Evolutionary conservation across 1,139 yeast species (phyloP).

Genomic region (Yamadazyma friedrichii): DNA sequence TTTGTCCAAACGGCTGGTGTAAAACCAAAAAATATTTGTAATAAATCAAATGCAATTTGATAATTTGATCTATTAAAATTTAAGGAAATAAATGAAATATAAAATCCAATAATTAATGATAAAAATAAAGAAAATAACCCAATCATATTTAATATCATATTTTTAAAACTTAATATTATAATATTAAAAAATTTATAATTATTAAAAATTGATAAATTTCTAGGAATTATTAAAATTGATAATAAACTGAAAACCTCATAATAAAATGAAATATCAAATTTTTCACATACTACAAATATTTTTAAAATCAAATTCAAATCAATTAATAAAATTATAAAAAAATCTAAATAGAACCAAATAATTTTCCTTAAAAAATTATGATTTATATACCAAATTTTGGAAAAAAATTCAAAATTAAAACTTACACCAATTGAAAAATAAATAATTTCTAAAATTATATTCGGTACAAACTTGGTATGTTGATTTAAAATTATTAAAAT

Average conservation of each 20-base stretch:
- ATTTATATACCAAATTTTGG: constrained; percentile 45
- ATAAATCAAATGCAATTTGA: constrained; percentile 54
- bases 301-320: constrained; percentile 30
- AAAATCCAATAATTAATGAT: constrained; percentile 57
- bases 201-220: constrained; percentile 54
- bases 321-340: constrained; percentile 30
- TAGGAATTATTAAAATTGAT: constrained; percentile 54
- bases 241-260: constrained; percentile 42
- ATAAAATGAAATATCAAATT: constrained; percentile 17
- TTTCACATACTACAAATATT: constrained; percentile 14
- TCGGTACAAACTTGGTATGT: constrained; percentile 15
- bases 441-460: constrained; percentile 18
- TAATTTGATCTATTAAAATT: constrained; percentile 45
- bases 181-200: constrained; percentile 54
- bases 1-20: constrained; percentile 66
- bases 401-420: constrained; percentile 36
- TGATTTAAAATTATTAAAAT: constrained; percentile 31
- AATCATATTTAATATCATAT: constrained; percentile 54
- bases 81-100: constrained; percentile 54
- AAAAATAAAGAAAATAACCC: constrained; percentile 53
- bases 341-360: constrained; percentile 43
- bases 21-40: constrained; percentile 59
- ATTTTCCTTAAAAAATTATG: constrained; percentile 35
- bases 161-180: constrained; percentile 50
- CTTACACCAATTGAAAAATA: constrained; percentile 38